Evolutionary conservation across 2,329 filamentous ascomycete species (phyloP).

Genomic region (Scytalidium lignicola): DNA sequence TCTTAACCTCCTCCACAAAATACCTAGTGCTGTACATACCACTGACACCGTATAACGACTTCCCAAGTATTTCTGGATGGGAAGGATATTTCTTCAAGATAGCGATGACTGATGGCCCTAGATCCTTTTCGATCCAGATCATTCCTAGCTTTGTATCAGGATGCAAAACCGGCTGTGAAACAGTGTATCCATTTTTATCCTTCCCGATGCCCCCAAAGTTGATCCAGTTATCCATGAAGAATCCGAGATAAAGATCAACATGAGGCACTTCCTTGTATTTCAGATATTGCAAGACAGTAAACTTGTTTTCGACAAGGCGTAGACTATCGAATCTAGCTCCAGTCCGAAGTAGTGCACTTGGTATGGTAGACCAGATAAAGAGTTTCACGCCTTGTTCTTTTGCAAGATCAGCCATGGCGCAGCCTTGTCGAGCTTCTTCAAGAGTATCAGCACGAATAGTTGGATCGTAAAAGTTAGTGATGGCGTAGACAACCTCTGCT

Average conservation of each 20-base stretch:
- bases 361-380: neutral
- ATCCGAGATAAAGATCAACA: neutral
- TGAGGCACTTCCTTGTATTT: neutral
- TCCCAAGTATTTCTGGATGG: neutral
- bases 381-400: neutral
- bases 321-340: neutral
- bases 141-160: neutral
- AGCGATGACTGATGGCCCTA: neutral
- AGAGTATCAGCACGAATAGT: neutral
- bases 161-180: neutral
- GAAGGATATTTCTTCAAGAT: neutral
- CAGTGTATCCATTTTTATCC: neutral
- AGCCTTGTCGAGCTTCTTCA: neutral
- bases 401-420: neutral
- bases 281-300: neutral
- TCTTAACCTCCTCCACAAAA: neutral
- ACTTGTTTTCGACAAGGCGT: neutral
- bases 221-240: neutral
- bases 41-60: neutral
- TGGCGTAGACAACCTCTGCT: slow-evolving; percentile 46
- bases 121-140: neutral
- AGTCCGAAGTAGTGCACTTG: neutral
- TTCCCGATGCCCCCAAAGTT: neutral
- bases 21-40: neutral
- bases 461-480: slow-evolving; percentile 53